Base-by-base conservation (phyloP, 805 yeast genomes). In the Lachancea lanzarotensis region DNA sequence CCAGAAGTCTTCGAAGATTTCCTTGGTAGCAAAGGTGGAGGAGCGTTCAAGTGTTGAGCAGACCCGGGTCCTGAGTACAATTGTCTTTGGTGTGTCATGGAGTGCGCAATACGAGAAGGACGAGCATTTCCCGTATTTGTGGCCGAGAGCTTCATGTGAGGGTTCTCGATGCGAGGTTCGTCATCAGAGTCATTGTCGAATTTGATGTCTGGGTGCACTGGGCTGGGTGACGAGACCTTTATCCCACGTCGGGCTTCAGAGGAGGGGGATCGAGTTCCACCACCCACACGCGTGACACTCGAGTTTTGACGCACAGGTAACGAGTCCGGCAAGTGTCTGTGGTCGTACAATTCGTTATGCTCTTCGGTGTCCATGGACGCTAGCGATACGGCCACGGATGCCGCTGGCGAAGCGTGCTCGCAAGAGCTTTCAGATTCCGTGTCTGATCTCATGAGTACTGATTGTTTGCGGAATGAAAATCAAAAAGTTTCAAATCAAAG, bases 251-350 rank as follows among this genome's bases (percentile, higher is more conserved):
- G 4, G 25, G 25, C 25, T 8, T 22, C 25, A 4, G 25, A 22
- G 8, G 25, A 22, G 25, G 25, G 25, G 8, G 25, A 22, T 8
- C 25, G 25, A 22, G 25, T 3, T 17, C 15, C 18, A 13, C 15
- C 25, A 13, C 15, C 25, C 8, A 22, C 8, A 22, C 8, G 25
- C 4, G 25, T 22, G 25, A 22, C 29, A 6, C 38, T 33, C 16
- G 38, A 37, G 29, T 20, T 26, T 17, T 19, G 43, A 30, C 47
- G 43, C 22, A 39, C 47, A 19, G 47, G 47, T 15, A 44, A 20
- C 31, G 47, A 58, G 47, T 70, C 73, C 3, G 73, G 67, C 50
- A 74, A 77, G 52, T 69, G 65, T 47, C 79, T 69, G 53, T 74
- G 79, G 54, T 74, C 79, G 49, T 72, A 63, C 30, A 74, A 57